Conservation (phyloP, 2,329 filamentous ascomycete genomes). For the Aspergillus phoenicis region DNA sequence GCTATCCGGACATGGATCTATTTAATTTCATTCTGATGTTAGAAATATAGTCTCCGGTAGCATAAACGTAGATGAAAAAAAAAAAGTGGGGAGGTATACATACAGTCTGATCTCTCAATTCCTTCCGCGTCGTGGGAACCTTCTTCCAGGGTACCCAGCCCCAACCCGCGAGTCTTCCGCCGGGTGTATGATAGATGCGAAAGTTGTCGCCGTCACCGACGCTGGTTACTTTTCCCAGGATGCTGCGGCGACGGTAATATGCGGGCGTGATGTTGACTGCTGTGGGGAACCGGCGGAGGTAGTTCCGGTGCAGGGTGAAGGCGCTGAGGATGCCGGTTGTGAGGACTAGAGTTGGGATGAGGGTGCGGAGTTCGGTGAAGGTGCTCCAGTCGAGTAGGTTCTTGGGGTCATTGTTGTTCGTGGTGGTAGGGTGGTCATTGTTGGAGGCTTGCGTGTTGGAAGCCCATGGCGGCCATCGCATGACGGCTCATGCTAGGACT, state of each 20-base stretch:
- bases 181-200: constrained; percentile 89
- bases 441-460: constrained; percentile 38
- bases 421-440: constrained; percentile 36
- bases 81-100: neutral
- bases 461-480: constrained; percentile 55
- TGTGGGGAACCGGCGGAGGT: constrained; percentile 81
- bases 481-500: constrained; percentile 38
- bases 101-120: constrained; percentile 77
- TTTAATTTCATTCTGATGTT: neutral
- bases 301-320: constrained; percentile 48
- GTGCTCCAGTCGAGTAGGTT: constrained; percentile 44
- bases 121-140: constrained; percentile 68
- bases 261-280: constrained; percentile 72
- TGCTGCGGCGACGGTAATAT: constrained; percentile 72
- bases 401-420: constrained; percentile 42
- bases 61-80: too few species aligned
- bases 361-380: constrained; percentile 40
- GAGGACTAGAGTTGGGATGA: constrained; percentile 42
- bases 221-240: constrained; percentile 86
- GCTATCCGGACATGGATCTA: constrained; percentile 84
- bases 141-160: constrained; percentile 77
- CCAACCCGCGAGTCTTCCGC: constrained; percentile 86
- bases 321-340: constrained; percentile 42
- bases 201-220: constrained; percentile 98
- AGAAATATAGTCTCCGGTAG: too few species aligned